These are phyloP conservation scores for Wickerhamomyces pijperi DNA, from an alignment of 805 yeast genomes.

Conservation along the genomic window DNA sequence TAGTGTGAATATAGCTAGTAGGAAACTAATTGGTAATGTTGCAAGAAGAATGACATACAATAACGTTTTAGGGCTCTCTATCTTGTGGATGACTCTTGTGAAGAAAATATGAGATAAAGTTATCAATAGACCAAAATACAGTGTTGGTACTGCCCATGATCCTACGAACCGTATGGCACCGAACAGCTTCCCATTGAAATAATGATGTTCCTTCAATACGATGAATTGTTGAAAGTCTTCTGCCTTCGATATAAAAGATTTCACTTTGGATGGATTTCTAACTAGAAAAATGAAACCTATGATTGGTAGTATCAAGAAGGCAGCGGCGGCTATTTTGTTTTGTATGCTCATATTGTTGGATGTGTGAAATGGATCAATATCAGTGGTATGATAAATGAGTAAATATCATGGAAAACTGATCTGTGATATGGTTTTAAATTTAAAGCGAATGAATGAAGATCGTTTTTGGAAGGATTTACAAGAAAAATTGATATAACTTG, in stretches of 20 bases:
- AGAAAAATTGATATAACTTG: too few relatives aligned
- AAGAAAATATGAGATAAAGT: constrained; percentile 11
- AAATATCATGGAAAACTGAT: too few relatives aligned
- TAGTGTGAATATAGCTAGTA: constrained; percentile 5
- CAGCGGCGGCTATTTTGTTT: neutral
- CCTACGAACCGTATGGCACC: neutral
- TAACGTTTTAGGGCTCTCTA: constrained; percentile 9
- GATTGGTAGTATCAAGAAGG: neutral
- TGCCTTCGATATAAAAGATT: neutral
- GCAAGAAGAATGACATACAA: constrained; percentile 8
- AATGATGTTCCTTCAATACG: constrained; percentile 3
- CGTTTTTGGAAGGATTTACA: too few relatives aligned
- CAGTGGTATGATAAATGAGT: too few relatives aligned
- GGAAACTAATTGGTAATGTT: constrained; percentile 4
- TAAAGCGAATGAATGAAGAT: too few relatives aligned
- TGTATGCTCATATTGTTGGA: too few relatives aligned
- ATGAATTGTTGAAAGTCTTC: neutral
- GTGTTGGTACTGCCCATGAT: constrained; percentile 13
- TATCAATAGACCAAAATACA: constrained; percentile 8
- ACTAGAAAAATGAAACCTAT: neutral
- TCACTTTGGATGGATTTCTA: neutral
- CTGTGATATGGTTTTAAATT: too few relatives aligned
- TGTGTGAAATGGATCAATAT: too few relatives aligned
- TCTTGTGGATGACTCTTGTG: constrained; percentile 3
- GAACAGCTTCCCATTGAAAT: constrained; percentile 10